These are phyloP conservation scores for Leishmania guyanensis DNA, from an alignment of 208 protist species.

Conservation along the genomic window DNA sequence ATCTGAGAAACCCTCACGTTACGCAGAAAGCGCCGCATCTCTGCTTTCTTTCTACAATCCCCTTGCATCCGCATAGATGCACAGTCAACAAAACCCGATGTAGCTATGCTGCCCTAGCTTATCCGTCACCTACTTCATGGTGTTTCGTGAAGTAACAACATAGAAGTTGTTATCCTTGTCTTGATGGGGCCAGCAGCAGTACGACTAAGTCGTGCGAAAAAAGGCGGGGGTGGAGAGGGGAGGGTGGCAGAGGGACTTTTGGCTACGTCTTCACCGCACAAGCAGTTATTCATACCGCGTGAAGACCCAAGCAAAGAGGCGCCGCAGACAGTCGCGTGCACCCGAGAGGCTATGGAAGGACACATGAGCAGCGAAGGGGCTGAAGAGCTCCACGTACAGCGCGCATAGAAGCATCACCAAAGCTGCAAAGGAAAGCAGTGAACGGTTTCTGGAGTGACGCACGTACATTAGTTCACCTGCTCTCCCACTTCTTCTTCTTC, in stretches of 20 bases:
- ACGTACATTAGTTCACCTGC: not conserved
- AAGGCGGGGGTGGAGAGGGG: not conserved
- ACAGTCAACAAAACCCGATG: not conserved
- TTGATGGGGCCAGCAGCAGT: not conserved
- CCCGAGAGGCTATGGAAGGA: not conserved
- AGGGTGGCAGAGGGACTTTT: not conserved
- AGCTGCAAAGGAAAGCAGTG: not conserved
- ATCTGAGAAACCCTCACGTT: not conserved
- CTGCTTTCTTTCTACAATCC: not conserved
- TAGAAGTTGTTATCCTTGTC: not conserved
- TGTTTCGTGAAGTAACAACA: not conserved
- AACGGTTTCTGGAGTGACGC: not conserved
- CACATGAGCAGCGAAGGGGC: not conserved
- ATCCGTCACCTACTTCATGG: not conserved
- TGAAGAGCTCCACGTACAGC: not conserved
- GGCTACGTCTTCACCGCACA: not conserved
- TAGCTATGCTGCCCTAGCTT: not conserved
- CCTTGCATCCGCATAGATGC: not conserved
- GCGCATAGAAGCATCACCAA: no score
- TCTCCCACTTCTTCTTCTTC: constrained; percentile 33
- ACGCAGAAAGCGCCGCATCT: not conserved
- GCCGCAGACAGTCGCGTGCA: not conserved
- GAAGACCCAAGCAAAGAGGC: not conserved
- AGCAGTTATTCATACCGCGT: not conserved
- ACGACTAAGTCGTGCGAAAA: not conserved